Percentiles rank a stretch among this genome's conserved stretches.
Conservation (phyloP, 2,329 filamentous ascomycete genomes). For the Trichoderma breve region DNA sequence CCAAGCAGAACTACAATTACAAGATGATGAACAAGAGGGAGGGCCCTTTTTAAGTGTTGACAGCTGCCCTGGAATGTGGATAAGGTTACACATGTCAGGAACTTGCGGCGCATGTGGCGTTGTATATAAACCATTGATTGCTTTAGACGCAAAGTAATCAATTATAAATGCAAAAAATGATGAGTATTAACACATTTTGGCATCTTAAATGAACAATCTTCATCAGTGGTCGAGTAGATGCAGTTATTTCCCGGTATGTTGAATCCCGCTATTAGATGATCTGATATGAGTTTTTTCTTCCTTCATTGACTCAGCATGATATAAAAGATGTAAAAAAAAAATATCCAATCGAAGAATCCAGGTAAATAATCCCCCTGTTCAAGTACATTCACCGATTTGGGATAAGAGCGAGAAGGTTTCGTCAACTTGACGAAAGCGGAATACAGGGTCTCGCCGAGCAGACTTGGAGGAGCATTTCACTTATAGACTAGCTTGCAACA, state of each 20-base stretch:
- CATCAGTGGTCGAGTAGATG: background rate
- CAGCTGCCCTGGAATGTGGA: background rate
- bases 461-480: background rate
- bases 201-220: background rate
- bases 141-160: background rate
- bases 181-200: rapidly evolving
- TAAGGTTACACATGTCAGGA: background rate
- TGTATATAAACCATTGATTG: background rate
- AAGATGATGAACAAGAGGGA: background rate
- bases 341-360: no score
- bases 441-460: background rate
- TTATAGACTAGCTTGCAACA: background rate
- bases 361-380: no score
- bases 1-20: background rate
- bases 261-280: background rate
- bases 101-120: background rate
- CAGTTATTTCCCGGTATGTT: background rate
- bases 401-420: background rate
- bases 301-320: background rate
- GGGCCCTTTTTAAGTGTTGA: background rate
- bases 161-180: background rate
- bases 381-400: background rate
- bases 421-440: background rate
- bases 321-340: no score
- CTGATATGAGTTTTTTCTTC: background rate